Evolutionary conservation across 306 rosid genomes (phyloP).

Genomic region (Gastrolobium bilobum): DNA sequence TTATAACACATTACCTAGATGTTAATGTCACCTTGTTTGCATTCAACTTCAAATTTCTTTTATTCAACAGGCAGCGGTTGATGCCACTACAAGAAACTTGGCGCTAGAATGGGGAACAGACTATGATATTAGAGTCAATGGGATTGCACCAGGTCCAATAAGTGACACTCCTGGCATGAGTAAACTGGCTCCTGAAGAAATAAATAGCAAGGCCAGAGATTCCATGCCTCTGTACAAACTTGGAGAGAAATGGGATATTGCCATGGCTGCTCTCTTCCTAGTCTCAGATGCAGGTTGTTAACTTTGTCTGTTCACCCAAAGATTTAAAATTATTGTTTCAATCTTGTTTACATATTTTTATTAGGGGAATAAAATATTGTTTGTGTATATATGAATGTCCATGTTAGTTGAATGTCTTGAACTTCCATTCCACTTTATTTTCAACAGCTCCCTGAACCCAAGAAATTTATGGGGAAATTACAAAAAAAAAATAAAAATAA

Average conservation of each 20-base stretch:
- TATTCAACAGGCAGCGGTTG: slow-evolving; percentile 87
- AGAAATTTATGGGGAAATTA: neutral
- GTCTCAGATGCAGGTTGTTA: slow-evolving; percentile 87
- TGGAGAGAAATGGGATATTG: slow-evolving; percentile 98
- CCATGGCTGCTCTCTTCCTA: slow-evolving; percentile 90
- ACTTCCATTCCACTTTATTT: neutral
- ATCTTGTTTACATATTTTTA: slow-evolving; percentile 10
- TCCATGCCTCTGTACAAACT: slow-evolving; percentile 70
- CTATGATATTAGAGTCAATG: slow-evolving; percentile 90
- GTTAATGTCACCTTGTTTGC: slow-evolving; percentile 23
- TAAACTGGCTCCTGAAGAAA: slow-evolving; percentile 84
- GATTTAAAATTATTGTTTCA: slow-evolving; percentile 19
- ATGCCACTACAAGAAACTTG: slow-evolving; percentile 92
- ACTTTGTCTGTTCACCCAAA: slow-evolving; percentile 19
- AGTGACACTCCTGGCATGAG: slow-evolving; percentile 87
- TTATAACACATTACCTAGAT: slow-evolving; percentile 39
- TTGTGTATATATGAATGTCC: neutral
- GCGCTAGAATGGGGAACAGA: slow-evolving; percentile 98
- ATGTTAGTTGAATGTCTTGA: neutral
- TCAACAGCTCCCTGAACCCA: slow-evolving; percentile 12
- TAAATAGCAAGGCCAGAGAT: slow-evolving; percentile 60
- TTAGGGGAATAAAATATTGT: neutral
- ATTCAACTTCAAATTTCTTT: slow-evolving; percentile 4
- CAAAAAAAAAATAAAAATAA: neutral
- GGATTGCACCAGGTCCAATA: slow-evolving; percentile 97